These are phyloP conservation scores for Psilocybe sp. DNA, from an alignment of 768 basidiomycete species.

Conservation along the genomic window DNA sequence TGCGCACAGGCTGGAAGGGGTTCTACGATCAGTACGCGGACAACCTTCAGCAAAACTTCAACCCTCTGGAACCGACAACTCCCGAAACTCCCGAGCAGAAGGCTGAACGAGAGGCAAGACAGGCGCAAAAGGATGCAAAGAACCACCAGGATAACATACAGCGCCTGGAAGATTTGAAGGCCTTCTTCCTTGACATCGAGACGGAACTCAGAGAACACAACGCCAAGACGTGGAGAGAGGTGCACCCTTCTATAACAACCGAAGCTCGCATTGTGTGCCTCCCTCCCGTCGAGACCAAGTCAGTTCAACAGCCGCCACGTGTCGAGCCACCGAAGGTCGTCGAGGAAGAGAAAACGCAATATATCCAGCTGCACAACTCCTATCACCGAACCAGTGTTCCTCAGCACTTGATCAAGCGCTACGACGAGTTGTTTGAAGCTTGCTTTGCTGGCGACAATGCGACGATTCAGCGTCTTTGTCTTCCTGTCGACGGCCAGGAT, in stretches of 20 bases:
- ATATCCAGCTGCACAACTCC: background rate
- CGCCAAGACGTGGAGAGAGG: conserved; percentile 42
- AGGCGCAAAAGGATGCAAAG: conserved; percentile 3
- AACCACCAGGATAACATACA: conserved; percentile 13
- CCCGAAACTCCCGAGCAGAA: background rate
- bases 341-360: background rate
- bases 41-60: background rate
- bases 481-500: conserved; percentile 34
- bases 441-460: conserved; percentile 50
- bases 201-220: conserved; percentile 27
- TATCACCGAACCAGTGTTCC: conserved; percentile 29
- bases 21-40: conserved; percentile 5
- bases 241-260: conserved; percentile 28
- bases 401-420: conserved; percentile 30
- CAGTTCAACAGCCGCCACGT: background rate
- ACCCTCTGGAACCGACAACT: background rate
- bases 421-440: conserved; percentile 58
- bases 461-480: conserved; percentile 49
- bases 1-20: conserved; percentile 10
- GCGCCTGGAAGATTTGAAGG: conserved; percentile 22
- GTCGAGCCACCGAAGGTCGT: background rate
- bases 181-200: conserved; percentile 33
- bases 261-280: background rate
- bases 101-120: no score
- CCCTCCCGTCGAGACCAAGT: no score